These are phyloP conservation scores for Geosiphon pyriformis DNA, from an alignment of 192 early-diverging fungal species.

Conservation along the genomic window DNA sequence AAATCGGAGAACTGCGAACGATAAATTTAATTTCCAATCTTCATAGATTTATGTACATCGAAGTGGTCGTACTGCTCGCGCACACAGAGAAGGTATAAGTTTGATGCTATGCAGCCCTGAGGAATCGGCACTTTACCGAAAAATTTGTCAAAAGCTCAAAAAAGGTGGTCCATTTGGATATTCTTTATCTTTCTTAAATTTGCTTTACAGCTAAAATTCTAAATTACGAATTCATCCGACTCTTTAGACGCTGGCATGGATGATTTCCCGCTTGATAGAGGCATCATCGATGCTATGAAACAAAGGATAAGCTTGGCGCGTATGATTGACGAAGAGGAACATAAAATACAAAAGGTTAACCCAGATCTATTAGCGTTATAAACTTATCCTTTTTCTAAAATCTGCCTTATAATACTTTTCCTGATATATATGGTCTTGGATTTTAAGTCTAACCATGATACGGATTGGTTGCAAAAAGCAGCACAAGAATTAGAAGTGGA, in stretches of 20 bases:
- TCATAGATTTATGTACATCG: slow-evolving; percentile 85
- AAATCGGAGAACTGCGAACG: neutral
- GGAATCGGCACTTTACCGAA: slow-evolving; percentile 74
- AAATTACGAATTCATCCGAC: neutral
- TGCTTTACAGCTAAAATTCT: neutral
- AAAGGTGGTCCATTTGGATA: slow-evolving; percentile 68
- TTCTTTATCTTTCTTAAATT: neutral
- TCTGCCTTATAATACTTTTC: neutral
- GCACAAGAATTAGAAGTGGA: slow-evolving; percentile 78
- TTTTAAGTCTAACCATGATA: slow-evolving; percentile 41
- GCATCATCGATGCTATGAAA: slow-evolving; percentile 64
- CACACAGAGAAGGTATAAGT: slow-evolving; percentile 72
- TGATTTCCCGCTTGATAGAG: slow-evolving; percentile 79
- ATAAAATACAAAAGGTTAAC: slow-evolving; percentile 62
- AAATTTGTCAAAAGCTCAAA: slow-evolving; percentile 73
- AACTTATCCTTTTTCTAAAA: neutral
- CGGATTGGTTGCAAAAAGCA: slow-evolving; percentile 72
- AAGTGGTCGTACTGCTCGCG: slow-evolving; percentile 90
- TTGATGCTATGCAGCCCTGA: slow-evolving; percentile 81
- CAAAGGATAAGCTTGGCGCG: slow-evolving; percentile 73
- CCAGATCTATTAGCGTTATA: slow-evolving; percentile 19
- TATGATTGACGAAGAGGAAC: slow-evolving; percentile 76
- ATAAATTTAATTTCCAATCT: neutral
- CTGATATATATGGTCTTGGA: neutral
- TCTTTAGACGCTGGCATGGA: slow-evolving; percentile 45